phyloP scores from a whole-genome alignment of 352 stramenopile species.

The Pythium sukuiense region DNA sequence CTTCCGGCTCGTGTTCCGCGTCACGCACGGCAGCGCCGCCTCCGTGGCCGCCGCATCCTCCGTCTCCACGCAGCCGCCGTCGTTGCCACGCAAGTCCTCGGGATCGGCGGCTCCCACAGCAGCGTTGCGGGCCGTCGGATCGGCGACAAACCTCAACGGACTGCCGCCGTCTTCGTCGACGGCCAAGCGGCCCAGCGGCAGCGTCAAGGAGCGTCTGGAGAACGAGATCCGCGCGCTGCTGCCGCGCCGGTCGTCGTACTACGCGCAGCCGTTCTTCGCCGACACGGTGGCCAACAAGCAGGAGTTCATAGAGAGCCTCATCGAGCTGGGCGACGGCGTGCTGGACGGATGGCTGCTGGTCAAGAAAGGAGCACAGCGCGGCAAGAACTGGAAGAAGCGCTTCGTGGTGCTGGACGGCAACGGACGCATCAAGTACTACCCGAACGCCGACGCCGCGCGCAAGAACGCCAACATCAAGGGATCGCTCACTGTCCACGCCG shows the following conservation, averaged over 20 bases:
- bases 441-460: constrained; percentile 73
- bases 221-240: constrained; percentile 55
- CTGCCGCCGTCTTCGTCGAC: constrained; percentile 5
- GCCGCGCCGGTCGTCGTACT: constrained; percentile 70
- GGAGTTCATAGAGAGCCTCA: constrained; percentile 69
- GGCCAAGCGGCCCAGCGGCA: constrained; percentile 23
- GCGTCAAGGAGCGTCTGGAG: constrained; percentile 66
- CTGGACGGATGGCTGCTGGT: constrained; percentile 80
- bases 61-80: neutral
- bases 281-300: constrained; percentile 73
- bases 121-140: neutral
- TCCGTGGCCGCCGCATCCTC: neutral
- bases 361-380: constrained; percentile 69
- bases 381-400: constrained; percentile 85
- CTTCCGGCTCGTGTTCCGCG: constrained; percentile 61
- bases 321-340: constrained; percentile 64
- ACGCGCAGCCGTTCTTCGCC: constrained; percentile 75
- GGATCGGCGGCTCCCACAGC: neutral
- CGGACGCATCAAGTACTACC: constrained; percentile 77
- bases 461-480: constrained; percentile 80
- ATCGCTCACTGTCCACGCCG: constrained; percentile 69
- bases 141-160: constrained; percentile 2
- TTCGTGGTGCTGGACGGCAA: constrained; percentile 77
- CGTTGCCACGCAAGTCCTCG: neutral
- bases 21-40: neutral